phyloP scores from a whole-genome alignment of 805 yeast species.

The Ogataea neopini region DNA sequence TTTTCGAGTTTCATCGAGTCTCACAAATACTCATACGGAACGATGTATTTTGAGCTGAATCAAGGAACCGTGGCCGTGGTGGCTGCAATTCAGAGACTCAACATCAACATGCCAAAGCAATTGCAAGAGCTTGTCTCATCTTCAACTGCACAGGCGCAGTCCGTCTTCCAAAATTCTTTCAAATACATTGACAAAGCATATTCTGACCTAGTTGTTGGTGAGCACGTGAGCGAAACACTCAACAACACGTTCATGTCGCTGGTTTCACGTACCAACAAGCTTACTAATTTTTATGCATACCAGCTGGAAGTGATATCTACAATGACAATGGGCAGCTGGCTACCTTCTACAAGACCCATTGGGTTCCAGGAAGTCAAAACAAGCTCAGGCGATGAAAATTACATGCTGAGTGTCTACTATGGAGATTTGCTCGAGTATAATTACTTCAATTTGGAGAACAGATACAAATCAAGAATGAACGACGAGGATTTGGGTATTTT shows the following conservation, averaged over 20 bases:
- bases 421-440: constrained; percentile 81
- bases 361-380: constrained; percentile 65
- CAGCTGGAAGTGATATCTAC: constrained; percentile 49
- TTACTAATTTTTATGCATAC: constrained; percentile 62
- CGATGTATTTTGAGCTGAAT: constrained; percentile 56
- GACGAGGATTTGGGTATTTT: constrained; percentile 65
- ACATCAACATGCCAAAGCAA: constrained; percentile 18
- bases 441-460: constrained; percentile 61
- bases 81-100: constrained; percentile 18
- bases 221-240: constrained; percentile 40
- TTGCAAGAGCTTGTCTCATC: constrained; percentile 11
- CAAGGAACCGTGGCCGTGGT: constrained; percentile 19
- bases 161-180: constrained; percentile 58
- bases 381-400: constrained; percentile 44
- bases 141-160: constrained; percentile 22
- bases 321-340: constrained; percentile 69
- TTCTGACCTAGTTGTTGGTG: constrained; percentile 55
- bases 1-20: constrained; percentile 42
- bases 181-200: constrained; percentile 51
- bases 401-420: constrained; percentile 62
- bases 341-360: constrained; percentile 60
- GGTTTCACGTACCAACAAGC: constrained; percentile 63
- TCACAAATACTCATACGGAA: constrained; percentile 48
- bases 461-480: constrained; percentile 45
- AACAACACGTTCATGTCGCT: constrained; percentile 55